Base-by-base conservation (phyloP, 2,329 filamentous ascomycete genomes). In the Moelleriella libera region DNA sequence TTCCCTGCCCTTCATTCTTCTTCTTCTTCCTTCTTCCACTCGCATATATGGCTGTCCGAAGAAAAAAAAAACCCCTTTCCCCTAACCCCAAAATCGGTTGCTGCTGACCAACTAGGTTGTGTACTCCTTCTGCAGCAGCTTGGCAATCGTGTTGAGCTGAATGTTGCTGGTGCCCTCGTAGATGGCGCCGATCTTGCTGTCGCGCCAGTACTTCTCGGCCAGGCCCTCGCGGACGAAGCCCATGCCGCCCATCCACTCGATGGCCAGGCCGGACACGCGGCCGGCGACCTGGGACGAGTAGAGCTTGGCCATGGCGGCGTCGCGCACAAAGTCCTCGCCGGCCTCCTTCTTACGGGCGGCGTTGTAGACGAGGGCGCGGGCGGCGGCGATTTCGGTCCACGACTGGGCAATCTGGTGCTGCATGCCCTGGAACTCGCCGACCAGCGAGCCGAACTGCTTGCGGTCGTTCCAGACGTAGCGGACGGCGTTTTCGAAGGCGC, bases 191-290 rank as follows among this genome's bases (percentile, higher is more conserved):
- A 98, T 98, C 82, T 97, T 98, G 75, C 85, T 92, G 65, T 98
- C 92, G 44, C 92, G 76, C 76, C 84, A 98, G 71, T 83, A 96
- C 79, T 98, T 98, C 79, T 98, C 92, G 0, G 92, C 92, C 49
- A 95, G 80, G 0, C 92, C 92, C 66, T 98, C 92, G 43, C 92
- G 75, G 12, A 98, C 92, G 58, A 98, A 98, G 43, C 92, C 92
- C 92, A 98, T 97, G 51, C 92, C 92, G 44, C 92, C 92, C 90
- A 97, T 97, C 92, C 92, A 98, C 70, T 98, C 92, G 30, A 98
- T 80, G 0, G 90, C 92, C 45, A 85, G 76, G 6, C 89, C 82
- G 48, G 83, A 85, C 21, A 98, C 90, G 47, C 80, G 81, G 21
- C 86, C 85, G 0, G 92, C 92, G 32, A 98, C 88, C 68, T 98